Percentiles rank a stretch among this genome's conserved stretches.
Evolutionary conservation across 2,329 filamentous ascomycete genomes (phyloP).

Genomic region (Fusarium incarnatum): DNA sequence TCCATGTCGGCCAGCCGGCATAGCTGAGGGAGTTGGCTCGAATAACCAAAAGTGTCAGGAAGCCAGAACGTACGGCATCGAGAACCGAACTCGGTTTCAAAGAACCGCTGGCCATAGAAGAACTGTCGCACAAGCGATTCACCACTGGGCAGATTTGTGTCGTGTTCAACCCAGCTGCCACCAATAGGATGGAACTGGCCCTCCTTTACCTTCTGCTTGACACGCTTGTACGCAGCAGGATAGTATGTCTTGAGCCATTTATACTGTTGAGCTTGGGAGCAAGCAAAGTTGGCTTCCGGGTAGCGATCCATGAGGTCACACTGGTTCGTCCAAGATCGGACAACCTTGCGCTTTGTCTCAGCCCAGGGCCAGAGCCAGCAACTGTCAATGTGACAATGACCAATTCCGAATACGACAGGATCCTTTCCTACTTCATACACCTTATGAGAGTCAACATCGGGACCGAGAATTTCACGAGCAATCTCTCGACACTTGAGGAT

Average conservation of each 20-base stretch:
- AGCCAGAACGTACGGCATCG: constrained; percentile 96
- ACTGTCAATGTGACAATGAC: constrained; percentile 97
- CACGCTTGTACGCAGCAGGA: constrained; percentile 87
- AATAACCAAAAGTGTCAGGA: constrained; percentile 98
- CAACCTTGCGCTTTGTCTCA: constrained; percentile 97
- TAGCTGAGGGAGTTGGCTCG: constrained; percentile 91
- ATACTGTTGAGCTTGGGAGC: constrained; percentile 96
- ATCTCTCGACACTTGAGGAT: constrained; percentile 85
- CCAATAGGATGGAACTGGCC: constrained; percentile 95
- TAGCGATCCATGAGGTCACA: constrained; percentile 96
- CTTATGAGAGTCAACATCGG: constrained; percentile 81
- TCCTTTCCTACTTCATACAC: constrained; percentile 83
- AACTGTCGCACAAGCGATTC: constrained; percentile 96
- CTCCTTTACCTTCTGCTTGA: constrained; percentile 90
- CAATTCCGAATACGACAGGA: constrained; percentile 86
- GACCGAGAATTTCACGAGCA: constrained; percentile 83
- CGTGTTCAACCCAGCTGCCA: constrained; percentile 98
- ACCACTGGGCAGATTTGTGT: constrained; percentile 96
- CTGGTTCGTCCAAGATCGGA: constrained; percentile 95
- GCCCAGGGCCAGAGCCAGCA: constrained; percentile 99
- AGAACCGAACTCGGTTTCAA: constrained; percentile 90
- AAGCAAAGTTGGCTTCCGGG: constrained; percentile 90
- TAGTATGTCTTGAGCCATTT: constrained; percentile 96
- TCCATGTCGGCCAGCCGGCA: constrained; percentile 96
- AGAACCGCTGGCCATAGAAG: constrained; percentile 93